phyloP scores from a whole-genome alignment of 352 stramenopile genomes.

The Pythium aphanidermatum region DNA sequence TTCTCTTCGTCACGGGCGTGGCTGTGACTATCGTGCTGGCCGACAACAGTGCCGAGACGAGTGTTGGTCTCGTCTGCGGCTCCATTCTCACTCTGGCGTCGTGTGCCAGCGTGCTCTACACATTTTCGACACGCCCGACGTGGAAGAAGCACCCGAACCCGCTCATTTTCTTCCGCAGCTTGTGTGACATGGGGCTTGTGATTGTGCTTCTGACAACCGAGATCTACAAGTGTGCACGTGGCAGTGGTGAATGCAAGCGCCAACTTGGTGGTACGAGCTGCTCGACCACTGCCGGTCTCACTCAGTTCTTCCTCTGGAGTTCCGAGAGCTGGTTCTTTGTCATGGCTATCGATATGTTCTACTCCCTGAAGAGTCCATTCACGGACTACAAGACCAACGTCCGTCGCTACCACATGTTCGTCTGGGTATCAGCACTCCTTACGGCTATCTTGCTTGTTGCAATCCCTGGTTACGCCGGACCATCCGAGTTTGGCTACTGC shows the following conservation, averaged over 20 bases:
- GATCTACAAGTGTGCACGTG: slow-evolving; percentile 67
- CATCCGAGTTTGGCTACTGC: slow-evolving; percentile 83
- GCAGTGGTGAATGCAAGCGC: slow-evolving; percentile 26
- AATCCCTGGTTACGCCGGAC: slow-evolving; percentile 58
- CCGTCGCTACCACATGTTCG: slow-evolving; percentile 76
- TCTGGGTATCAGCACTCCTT: slow-evolving; percentile 71
- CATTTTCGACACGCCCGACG: slow-evolving; percentile 64
- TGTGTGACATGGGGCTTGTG: slow-evolving; percentile 80
- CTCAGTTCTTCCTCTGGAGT: slow-evolving; percentile 84
- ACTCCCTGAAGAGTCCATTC: slow-evolving; percentile 80
- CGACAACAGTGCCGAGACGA: slow-evolving; percentile 43
- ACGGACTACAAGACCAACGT: slow-evolving; percentile 86
- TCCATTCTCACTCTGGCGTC: slow-evolving; percentile 76
- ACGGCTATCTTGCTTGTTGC: slow-evolving; percentile 67
- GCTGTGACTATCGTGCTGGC: slow-evolving; percentile 54
- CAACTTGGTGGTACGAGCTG: slow-evolving; percentile 42
- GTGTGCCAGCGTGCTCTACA: slow-evolving; percentile 67
- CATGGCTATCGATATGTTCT: slow-evolving; percentile 86
- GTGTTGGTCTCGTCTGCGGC: slow-evolving; percentile 66
- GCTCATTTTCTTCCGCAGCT: slow-evolving; percentile 82
- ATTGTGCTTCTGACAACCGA: slow-evolving; percentile 69
- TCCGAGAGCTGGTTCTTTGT: slow-evolving; percentile 88
- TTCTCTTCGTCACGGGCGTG: slow-evolving; percentile 54
- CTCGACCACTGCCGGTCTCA: slow-evolving; percentile 60
- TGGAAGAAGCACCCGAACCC: slow-evolving; percentile 86